These are phyloP conservation scores for Hypoxylon sp. DNA, from an alignment of 2,329 filamentous ascomycete genomes.

Conservation along the genomic window DNA sequence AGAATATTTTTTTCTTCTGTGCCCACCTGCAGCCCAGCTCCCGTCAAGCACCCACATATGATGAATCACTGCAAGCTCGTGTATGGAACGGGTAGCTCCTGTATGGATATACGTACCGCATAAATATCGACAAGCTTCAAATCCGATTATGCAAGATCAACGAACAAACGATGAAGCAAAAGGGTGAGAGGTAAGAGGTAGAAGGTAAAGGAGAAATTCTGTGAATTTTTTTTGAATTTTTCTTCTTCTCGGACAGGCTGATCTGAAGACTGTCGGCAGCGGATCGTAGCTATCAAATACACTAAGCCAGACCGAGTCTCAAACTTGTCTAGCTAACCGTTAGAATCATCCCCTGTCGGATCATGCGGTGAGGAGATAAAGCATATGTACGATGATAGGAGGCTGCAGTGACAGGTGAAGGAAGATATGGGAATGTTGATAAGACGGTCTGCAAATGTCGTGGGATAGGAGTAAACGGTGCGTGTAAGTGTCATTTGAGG, in stretches of 20 bases:
- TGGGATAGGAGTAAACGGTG: neutral
- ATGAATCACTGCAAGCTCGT: slow-evolving; percentile 23
- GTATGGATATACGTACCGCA: slow-evolving; percentile 37
- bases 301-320: slow-evolving; percentile 26
- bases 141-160: slow-evolving; percentile 2
- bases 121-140: slow-evolving; percentile 36
- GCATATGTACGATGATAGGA: slow-evolving; percentile 15
- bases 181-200: too few species aligned
- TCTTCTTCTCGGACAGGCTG: slow-evolving; percentile 8
- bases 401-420: slow-evolving; percentile 25
- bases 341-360: slow-evolving; percentile 29
- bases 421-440: slow-evolving; percentile 8
- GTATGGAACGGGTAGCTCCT: too few species aligned
- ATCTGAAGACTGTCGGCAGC: slow-evolving; percentile 17
- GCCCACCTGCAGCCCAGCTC: neutral
- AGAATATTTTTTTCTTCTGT: slow-evolving; percentile 2
- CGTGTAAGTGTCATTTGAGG: slow-evolving; percentile 1
- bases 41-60: slow-evolving; percentile 2
- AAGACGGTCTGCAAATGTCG: neutral
- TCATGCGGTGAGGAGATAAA: slow-evolving; percentile 36
- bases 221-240: too few species aligned
- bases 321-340: slow-evolving; percentile 28
- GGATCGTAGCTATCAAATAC: slow-evolving; percentile 23
- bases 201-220: too few species aligned
- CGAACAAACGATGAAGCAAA: slow-evolving; percentile 10